A percentile compares a stretch with the other conserved stretches of the same genome.
Evolutionary conservation across 1,284 basidiomycete genomes (phyloP).

Genomic region (Gomphus bonarii): DNA sequence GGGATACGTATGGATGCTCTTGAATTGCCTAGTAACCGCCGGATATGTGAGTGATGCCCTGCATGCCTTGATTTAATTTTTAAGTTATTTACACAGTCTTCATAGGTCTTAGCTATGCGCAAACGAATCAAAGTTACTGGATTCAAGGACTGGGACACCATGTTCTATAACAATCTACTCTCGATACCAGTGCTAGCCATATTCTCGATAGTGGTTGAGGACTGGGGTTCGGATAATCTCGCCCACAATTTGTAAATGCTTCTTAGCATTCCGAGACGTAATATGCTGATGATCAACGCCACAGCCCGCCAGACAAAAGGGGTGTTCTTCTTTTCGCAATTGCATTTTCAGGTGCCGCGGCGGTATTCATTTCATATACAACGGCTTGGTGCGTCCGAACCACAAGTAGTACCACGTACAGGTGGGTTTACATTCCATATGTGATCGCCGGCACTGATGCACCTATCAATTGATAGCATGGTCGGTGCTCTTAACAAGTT

Average conservation of each 20-base stretch:
- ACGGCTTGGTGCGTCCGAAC: slow-evolving; percentile 98
- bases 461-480: slow-evolving; percentile 54
- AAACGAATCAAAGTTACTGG: slow-evolving; percentile 96
- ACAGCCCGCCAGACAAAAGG: slow-evolving; percentile 77
- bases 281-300: neutral
- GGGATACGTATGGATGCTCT: slow-evolving; percentile 95
- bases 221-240: slow-evolving; percentile 82
- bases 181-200: slow-evolving; percentile 85
- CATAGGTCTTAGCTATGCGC: slow-evolving; percentile 87
- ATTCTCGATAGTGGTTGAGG: slow-evolving; percentile 81
- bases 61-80: neutral
- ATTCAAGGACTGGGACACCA: slow-evolving; percentile 99
- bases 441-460: slow-evolving; percentile 8
- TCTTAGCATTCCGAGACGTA: slow-evolving; percentile 7
- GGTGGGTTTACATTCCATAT: slow-evolving; percentile 31
- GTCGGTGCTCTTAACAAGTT: slow-evolving; percentile 98
- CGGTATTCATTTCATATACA: slow-evolving; percentile 95
- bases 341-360: slow-evolving; percentile 91
- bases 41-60: slow-evolving; percentile 64
- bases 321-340: slow-evolving; percentile 80
- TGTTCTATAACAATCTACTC: slow-evolving; percentile 98
- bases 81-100: neutral
- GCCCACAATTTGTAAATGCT: slow-evolving; percentile 69
- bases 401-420: slow-evolving; percentile 97
- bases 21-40: slow-evolving; percentile 88